A percentile compares a stretch with the other conserved stretches of the same genome.
Evolutionary conservation across 805 yeast genomes (phyloP).

Genomic region (Candida namnaoensis): DNA sequence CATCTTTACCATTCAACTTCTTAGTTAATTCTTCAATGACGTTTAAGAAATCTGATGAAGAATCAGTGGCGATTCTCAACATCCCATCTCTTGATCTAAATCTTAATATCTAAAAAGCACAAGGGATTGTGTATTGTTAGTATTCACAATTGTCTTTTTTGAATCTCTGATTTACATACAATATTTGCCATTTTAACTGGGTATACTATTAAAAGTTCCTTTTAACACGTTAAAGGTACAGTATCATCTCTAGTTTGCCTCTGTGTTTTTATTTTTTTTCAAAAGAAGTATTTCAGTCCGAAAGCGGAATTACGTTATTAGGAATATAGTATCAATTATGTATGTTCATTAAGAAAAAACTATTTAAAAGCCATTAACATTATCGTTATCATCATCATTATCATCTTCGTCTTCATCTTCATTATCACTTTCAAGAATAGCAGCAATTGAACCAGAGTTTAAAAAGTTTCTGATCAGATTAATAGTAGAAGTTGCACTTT

Average conservation of each 20-base stretch:
- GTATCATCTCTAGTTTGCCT: no score
- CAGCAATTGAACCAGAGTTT: slow-evolving; percentile 1
- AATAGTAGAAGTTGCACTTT: slow-evolving; percentile 3
- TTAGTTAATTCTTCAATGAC: slow-evolving; percentile 32
- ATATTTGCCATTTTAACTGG: no score
- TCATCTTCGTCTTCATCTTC: slow-evolving; percentile 2
- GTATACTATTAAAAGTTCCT: no score
- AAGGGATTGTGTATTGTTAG: neutral
- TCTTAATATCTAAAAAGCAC: slow-evolving; percentile 46
- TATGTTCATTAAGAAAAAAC: no score
- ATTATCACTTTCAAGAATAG: neutral
- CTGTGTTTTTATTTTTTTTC: no score
- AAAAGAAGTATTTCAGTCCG: no score
- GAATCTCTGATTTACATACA: no score
- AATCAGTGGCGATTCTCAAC: slow-evolving; percentile 53
- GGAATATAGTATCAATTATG: no score
- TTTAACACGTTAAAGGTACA: no score
- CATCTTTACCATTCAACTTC: slow-evolving; percentile 16
- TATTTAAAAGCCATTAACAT: slow-evolving; percentile 1
- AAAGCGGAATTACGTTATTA: no score
- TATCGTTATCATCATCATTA: slow-evolving; percentile 7
- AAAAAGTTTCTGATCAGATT: slow-evolving; percentile 11
- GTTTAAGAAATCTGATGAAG: slow-evolving; percentile 30
- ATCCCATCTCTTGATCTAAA: slow-evolving; percentile 83
- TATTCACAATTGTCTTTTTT: neutral